Base-by-base conservation (phyloP, 2,329 filamentous ascomycete species). In the Zymoseptoria crescenta region DNA sequence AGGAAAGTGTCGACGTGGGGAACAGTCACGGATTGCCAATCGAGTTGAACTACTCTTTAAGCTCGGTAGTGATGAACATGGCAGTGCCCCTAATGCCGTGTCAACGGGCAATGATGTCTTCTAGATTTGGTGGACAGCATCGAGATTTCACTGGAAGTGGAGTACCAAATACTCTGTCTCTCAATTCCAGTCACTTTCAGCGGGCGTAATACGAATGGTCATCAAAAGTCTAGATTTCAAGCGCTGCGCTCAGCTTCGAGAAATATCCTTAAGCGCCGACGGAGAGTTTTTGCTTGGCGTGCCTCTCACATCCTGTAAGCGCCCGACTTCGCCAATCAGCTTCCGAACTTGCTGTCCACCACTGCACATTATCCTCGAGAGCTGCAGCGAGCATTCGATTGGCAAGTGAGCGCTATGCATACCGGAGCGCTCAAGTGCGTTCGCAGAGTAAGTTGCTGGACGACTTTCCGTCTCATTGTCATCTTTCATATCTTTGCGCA, bases 361-460 rank as follows among this genome's bases (percentile, higher is more conserved):
- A 60, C 52, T 49, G 35, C 57, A 35, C 53, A 49, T 49, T 50
- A 41, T 49, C 52, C 41, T 52, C 49, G 9, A 56, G 58, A 56
- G 48, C 59, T 61, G 59, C 61, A 63, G 45, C 49, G 51, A 41
- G 55, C 49, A 59, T 54, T 59, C 60, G 59, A 63, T 57, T 56
- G 61, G 52, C 49, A 29, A 56, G 29, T 35, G 45, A 49, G 29
- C 45, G 30, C 35, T 55, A 62, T 61, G 59, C 51, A 56, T 59
- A 59, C 55, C 56, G 51, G 61, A 58, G 49, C 49, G 53, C 56
- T 56, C 62, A 61, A 49, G 59, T 56, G 61, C 61, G 59, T 59
- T 56, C 24, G 45, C 57, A 51, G 28, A 56, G 63, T 65, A 63
- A 60, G 63, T 65, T 61, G 53, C 56, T 56, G 59, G 49, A 57